These are phyloP conservation scores for Cenchrus fungigraminus DNA, from an alignment of 176 grass and related monocot genomes.

Conservation along the genomic window DNA sequence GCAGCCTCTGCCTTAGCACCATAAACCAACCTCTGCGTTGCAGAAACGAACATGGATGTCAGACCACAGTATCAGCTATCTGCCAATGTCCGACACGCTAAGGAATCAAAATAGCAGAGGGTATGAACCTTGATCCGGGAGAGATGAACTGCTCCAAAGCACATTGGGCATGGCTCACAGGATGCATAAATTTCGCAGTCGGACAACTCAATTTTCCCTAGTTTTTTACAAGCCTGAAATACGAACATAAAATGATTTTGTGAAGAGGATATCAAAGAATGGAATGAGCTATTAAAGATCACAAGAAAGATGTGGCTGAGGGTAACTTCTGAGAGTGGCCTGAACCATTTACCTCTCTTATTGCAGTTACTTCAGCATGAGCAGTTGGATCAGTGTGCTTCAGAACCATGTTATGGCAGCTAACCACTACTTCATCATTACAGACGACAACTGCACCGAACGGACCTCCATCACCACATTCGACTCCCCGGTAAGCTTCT, in stretches of 20 bases:
- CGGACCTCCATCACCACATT: constrained; percentile 79
- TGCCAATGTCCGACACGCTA: neutral
- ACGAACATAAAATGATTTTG: neutral
- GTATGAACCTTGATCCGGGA: constrained; percentile 73
- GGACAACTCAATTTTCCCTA: constrained; percentile 76
- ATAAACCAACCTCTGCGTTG: constrained; percentile 72
- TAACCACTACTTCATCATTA: constrained; percentile 80
- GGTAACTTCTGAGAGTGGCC: neutral
- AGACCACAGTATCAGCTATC: neutral
- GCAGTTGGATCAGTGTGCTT: constrained; percentile 85
- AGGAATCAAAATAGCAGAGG: neutral
- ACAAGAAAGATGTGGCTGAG: neutral
- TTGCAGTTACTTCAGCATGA: constrained; percentile 90
- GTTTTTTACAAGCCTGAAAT: constrained; percentile 81
- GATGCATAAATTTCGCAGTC: constrained; percentile 90
- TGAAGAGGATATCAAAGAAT: neutral
- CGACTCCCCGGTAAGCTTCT: constrained; percentile 84
- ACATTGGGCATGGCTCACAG: constrained; percentile 86
- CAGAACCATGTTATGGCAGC: constrained; percentile 96
- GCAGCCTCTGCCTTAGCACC: constrained; percentile 89
- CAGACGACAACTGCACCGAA: constrained; percentile 83
- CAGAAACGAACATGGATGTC: neutral
- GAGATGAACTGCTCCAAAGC: constrained; percentile 81
- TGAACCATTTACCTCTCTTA: constrained; percentile 69
- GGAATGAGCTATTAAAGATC: neutral